phyloP scores from a whole-genome alignment of 2,329 filamentous ascomycete species.

The Bipolaris gigantea region DNA sequence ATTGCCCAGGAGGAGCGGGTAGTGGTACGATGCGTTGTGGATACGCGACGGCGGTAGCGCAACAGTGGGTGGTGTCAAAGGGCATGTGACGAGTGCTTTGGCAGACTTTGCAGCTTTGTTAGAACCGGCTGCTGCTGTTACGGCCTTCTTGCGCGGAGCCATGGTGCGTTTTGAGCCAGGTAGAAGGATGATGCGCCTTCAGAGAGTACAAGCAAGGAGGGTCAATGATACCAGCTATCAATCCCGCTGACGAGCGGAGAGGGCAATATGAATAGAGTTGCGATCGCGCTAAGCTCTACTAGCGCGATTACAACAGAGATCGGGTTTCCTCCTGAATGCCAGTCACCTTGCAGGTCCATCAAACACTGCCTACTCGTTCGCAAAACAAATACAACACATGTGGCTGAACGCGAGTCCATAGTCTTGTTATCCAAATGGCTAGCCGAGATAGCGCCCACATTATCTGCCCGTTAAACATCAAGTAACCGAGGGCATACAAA shows the following conservation, averaged over 20 bases:
- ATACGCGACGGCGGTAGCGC: conserved; percentile 32
- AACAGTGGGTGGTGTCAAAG: conserved; percentile 11
- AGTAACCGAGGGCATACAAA: neutral
- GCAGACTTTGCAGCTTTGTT: conserved; percentile 3
- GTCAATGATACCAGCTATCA: neutral
- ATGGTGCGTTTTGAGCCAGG: conserved; percentile 7
- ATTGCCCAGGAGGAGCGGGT: conserved; percentile 31
- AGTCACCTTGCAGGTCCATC: no score
- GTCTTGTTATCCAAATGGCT: neutral
- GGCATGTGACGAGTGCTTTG: conserved; percentile 16
- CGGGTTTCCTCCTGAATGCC: conserved; percentile 2
- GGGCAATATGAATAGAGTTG: neutral
- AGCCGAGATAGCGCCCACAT: neutral
- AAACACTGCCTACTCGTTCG: neutral
- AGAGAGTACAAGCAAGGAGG: neutral
- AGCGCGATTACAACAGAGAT: conserved; percentile 5
- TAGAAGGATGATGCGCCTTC: neutral
- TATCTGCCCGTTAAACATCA: neutral
- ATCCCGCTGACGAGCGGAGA: neutral
- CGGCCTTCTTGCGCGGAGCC: conserved; percentile 18
- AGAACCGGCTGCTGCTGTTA: conserved; percentile 6
- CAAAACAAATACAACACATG: neutral
- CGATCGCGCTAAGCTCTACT: conserved; percentile 10
- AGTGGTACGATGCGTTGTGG: conserved; percentile 36
- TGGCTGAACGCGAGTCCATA: neutral